A percentile compares a stretch with the other conserved stretches of the same genome.
phyloP scores from a whole-genome alignment of 2,329 filamentous ascomycete species.

The Fusarium buxicola region DNA sequence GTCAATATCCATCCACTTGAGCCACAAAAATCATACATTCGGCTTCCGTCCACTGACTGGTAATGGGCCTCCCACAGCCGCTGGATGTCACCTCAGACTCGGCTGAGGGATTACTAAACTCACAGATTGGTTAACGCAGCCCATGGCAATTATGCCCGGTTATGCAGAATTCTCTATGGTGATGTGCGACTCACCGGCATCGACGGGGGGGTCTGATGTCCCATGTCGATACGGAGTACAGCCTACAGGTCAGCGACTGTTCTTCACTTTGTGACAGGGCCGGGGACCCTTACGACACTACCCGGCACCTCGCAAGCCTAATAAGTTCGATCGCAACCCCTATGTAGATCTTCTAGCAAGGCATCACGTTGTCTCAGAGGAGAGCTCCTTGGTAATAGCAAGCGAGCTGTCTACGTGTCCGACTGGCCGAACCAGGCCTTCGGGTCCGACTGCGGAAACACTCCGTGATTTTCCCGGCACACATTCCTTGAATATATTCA shows the following conservation, averaged over 20 bases:
- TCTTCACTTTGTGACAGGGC: not conserved
- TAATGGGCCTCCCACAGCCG: constrained; percentile 3
- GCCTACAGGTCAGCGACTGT: not conserved
- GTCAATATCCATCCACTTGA: not conserved
- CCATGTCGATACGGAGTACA: not conserved
- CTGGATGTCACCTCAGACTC: constrained; percentile 1
- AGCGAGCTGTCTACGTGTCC: not conserved
- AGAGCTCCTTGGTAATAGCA: not conserved
- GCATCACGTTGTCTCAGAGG: not conserved
- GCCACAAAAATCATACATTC: constrained; percentile 34
- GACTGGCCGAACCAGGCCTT: not conserved
- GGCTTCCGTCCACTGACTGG: not conserved
- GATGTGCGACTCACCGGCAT: not conserved
- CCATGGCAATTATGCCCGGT: no score
- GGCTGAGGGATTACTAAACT: not conserved
- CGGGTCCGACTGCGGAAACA: not conserved
- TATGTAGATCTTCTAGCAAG: not conserved
- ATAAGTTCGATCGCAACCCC: not conserved
- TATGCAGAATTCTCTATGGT: no score
- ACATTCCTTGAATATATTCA: not conserved
- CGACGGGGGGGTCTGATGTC: constrained; percentile 1
- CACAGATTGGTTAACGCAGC: no score
- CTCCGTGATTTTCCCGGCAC: not conserved
- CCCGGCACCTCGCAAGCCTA: constrained; percentile 3
- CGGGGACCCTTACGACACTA: constrained; percentile 9